A percentile compares a stretch with the other conserved stretches of the same genome.
These are phyloP conservation scores for Podila horticola DNA, from an alignment of 192 early-diverging fungal species.

Conservation along the genomic window DNA sequence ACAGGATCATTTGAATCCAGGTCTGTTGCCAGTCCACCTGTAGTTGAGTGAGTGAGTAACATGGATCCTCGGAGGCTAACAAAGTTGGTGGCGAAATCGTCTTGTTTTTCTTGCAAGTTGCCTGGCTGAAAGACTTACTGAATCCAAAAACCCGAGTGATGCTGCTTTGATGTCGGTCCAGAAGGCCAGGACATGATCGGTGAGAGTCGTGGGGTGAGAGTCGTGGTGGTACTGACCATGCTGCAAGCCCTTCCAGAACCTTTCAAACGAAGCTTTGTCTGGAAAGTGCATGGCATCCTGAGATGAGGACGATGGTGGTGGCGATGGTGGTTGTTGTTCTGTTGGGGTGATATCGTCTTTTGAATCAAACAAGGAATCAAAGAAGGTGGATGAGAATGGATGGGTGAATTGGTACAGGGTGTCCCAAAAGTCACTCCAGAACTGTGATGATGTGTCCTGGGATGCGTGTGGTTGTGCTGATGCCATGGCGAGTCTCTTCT, in stretches of 20 bases:
- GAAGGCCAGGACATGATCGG: conserved; percentile 19
- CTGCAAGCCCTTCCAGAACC: conserved; percentile 37
- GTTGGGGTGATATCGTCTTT: neutral
- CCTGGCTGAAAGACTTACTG: conserved; percentile 7
- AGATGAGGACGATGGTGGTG: neutral
- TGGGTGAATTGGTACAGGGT: conserved; percentile 49
- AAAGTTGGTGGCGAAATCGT: neutral
- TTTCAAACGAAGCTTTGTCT: conserved; percentile 28
- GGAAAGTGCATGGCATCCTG: conserved; percentile 7
- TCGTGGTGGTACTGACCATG: conserved; percentile 4
- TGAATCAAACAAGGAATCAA: conserved; percentile 29
- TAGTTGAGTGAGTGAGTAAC: neutral
- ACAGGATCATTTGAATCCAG: conserved; percentile 54
- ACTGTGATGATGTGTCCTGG: conserved; percentile 8
- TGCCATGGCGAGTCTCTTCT: neutral
- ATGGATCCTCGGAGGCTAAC: no score
- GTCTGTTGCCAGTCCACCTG: conserved; percentile 65
- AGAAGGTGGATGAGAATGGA: conserved; percentile 49
- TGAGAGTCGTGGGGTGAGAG: neutral
- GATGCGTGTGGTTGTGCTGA: neutral
- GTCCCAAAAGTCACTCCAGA: conserved; percentile 54
- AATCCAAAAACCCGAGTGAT: conserved; percentile 18
- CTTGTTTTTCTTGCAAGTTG: neutral
- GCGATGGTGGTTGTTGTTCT: neutral
- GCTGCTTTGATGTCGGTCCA: conserved; percentile 33